Evolutionary conservation across 345 rosid genomes (phyloP), one percentile per base, ranked within the genome.

Genomic region (Brassica juncea): DNA sequence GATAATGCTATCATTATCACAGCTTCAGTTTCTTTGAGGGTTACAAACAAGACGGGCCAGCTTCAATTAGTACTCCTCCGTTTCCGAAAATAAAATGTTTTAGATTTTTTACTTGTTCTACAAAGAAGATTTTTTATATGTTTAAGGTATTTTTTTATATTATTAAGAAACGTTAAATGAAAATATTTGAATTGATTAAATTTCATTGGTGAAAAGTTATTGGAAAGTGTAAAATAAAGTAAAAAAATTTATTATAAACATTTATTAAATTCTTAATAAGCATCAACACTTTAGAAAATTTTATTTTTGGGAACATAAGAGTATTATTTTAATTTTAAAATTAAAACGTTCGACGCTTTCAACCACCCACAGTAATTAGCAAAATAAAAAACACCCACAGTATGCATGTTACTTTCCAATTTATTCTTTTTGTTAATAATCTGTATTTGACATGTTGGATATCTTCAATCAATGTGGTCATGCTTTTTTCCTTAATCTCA

Each of bases 1-100:
- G 79, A 80, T 80, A 68, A 69, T 68, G 49, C 9, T 31, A 70
- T 75, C 80, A 63, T 80, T 75, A 80, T 55, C 44, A 31, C 72
- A 15, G 23, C 8, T 52, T 52, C 23, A 52, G 58, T 52, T 52
- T 52, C 58, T n/a, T n/a, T 5, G 9, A 52, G 58, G 16, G 58
- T 52, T 52, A 52, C 23, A 52, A 21, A 52, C 6, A 75, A 70
- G 83, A 75, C 76, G 65, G 57, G 80, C 31, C 76, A n/a, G 60
- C 35, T 74, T 80, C 21, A 19, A 19, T 19, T 19, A 19, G 21
- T 19, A 19, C 21, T 19, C 21, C 21, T 0, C 21, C 21, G 21
- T 19, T 19, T 19, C 21, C 21, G 21, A 19, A 19, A 19, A 19
- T 19, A 19, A 19, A 19, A 19, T 19, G 21, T 19, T 19, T 19